phyloP scores from a whole-genome alignment of 2,329 filamentous ascomycete genomes.

The Arthrobotrys entomopaga region DNA sequence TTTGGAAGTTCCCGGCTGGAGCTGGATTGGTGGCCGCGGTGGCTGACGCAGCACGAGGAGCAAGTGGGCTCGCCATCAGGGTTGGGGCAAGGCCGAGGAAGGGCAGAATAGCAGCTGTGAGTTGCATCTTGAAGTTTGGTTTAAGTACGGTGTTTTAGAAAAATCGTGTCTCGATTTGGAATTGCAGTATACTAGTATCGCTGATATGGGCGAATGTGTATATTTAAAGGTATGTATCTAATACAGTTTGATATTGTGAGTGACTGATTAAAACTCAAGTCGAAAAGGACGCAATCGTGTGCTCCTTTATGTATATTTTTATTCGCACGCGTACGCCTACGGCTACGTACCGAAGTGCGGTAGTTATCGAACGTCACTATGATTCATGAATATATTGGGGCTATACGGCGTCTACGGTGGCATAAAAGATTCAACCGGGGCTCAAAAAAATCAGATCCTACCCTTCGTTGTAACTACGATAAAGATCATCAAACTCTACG shows the following conservation, averaged over 20 bases:
- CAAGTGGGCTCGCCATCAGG: conserved; percentile 31
- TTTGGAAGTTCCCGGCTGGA: conserved; percentile 14
- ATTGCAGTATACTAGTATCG: no score
- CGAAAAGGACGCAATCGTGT: no score
- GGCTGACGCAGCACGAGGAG: background rate
- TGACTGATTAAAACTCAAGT: no score
- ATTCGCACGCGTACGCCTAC: no score
- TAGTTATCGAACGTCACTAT: no score
- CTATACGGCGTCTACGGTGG: background rate
- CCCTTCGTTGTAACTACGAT: conserved; percentile 3
- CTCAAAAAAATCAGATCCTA: background rate
- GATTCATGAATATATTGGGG: no score
- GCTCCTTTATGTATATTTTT: no score
- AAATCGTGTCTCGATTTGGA: background rate
- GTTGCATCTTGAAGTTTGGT: conserved; percentile 20
- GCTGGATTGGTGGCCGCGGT: background rate
- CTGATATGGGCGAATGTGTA: no score
- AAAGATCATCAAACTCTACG: background rate
- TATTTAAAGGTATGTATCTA: no score
- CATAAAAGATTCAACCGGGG: background rate
- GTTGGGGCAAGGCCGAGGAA: conserved; percentile 28
- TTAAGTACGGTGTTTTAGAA: background rate
- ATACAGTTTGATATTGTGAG: no score
- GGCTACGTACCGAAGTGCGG: no score
- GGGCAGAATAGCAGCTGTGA: conserved; percentile 11